These are phyloP conservation scores for Amaranthus hypochondriacus DNA, from an alignment of 148 eudicot species.

Conservation along the genomic window DNA sequence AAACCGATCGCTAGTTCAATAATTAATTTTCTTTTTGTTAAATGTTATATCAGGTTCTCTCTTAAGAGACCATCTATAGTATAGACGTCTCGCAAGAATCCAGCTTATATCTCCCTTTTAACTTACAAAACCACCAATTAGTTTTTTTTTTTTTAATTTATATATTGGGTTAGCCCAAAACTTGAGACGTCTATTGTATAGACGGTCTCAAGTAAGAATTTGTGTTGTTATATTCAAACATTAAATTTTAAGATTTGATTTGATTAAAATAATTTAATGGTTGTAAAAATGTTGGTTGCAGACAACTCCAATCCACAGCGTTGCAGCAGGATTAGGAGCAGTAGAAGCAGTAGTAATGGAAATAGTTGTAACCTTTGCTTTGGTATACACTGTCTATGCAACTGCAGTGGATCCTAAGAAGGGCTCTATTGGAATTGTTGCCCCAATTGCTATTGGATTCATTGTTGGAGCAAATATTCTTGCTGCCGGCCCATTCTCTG, in stretches of 20 bases:
- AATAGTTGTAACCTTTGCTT: slow-evolving; percentile 63
- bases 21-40: too few species aligned
- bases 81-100: too few species aligned
- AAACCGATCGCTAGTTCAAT: neutral
- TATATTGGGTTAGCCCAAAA: too few species aligned
- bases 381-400: slow-evolving; percentile 88
- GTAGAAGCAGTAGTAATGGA: slow-evolving; percentile 68
- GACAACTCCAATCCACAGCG: slow-evolving; percentile 59
- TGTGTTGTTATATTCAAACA: neutral
- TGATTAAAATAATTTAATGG: too few species aligned
- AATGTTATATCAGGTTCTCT: too few species aligned
- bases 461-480: slow-evolving; percentile 86
- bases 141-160: too few species aligned
- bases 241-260: too few species aligned
- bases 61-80: too few species aligned
- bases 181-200: neutral
- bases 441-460: slow-evolving; percentile 82
- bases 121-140: too few species aligned
- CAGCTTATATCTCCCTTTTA: too few species aligned
- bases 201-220: neutral
- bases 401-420: slow-evolving; percentile 87
- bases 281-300: slow-evolving; percentile 18
- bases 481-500: slow-evolving; percentile 82
- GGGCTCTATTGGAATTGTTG: slow-evolving; percentile 68
- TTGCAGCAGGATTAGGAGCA: slow-evolving; percentile 53